Percentiles rank a stretch among this genome's conserved stretches.
phyloP scores from a whole-genome alignment of 225 moss, liverwort and hornwort genomes.

The Bryoerythrophyllum caledonicum region DNA sequence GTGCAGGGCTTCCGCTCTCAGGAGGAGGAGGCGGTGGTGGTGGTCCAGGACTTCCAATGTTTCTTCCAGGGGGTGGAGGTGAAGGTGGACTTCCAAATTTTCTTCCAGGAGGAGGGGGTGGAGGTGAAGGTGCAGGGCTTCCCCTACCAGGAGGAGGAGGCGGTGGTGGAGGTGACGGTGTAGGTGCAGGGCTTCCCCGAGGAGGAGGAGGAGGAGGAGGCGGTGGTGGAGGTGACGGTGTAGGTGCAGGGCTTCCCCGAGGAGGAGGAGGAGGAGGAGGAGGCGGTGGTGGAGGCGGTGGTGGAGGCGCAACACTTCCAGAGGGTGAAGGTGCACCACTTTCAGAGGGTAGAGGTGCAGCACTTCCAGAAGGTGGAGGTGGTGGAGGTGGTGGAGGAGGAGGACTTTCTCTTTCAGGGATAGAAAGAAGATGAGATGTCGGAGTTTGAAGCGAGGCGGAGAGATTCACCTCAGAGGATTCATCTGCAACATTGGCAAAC shows the following conservation, averaged over 20 bases:
- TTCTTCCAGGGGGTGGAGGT: slow-evolving; percentile 23
- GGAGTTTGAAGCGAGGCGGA: slow-evolving; percentile 4
- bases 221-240: slow-evolving; percentile 1
- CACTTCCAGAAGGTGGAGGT: not conserved
- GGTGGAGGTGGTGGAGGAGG: slow-evolving; percentile 9
- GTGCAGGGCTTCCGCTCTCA: slow-evolving; percentile 1
- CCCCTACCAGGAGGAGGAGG: not conserved
- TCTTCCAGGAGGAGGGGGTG: slow-evolving; percentile 8
- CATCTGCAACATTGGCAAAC: slow-evolving; percentile 18
- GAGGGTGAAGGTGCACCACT: slow-evolving; percentile 11
- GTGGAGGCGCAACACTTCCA: not conserved
- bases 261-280: slow-evolving; percentile 4
- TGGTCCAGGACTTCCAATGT: slow-evolving; percentile 18
- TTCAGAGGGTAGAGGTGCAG: not conserved
- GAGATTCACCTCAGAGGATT: not conserved
- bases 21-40: not conserved
- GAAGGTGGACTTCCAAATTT: slow-evolving; percentile 18
- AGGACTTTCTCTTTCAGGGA: slow-evolving; percentile 22
- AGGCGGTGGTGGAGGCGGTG: not conserved
- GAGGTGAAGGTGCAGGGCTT: slow-evolving; percentile 10
- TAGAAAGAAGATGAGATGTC: slow-evolving; percentile 5
- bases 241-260: slow-evolving; percentile 1
- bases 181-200: slow-evolving; percentile 1
- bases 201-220: slow-evolving; percentile 4
- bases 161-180: slow-evolving; percentile 1